Conservation (phyloP, 331 rosid species). For the Erythrophleum ivorense region DNA sequence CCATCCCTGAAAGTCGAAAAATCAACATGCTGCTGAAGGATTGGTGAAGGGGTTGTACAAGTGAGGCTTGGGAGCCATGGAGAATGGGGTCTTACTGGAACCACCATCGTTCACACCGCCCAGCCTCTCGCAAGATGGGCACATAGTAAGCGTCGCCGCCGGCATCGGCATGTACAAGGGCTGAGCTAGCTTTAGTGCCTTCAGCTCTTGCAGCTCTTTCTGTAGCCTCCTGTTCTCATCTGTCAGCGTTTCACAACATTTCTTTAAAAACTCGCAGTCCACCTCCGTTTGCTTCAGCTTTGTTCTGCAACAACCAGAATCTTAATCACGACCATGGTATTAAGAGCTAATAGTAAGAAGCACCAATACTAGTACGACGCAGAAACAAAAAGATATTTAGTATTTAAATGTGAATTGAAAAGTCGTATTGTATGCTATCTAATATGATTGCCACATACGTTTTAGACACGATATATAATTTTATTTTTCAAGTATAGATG, state of each 20-base stretch:
- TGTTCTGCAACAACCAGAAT: constrained; percentile 59
- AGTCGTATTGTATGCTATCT: not conserved
- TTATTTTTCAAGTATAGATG: not conserved
- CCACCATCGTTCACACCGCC: constrained; percentile 43
- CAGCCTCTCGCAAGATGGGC: constrained; percentile 90
- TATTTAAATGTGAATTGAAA: not conserved
- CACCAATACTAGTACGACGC: not conserved
- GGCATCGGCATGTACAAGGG: constrained; percentile 92
- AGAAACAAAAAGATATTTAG: no score
- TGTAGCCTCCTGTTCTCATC: constrained; percentile 86
- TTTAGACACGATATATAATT: not conserved
- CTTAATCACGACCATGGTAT: no score
- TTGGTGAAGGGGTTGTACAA: constrained; percentile 77
- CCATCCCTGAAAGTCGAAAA: not conserved
- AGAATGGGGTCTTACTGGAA: constrained; percentile 65
- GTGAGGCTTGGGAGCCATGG: constrained; percentile 73
- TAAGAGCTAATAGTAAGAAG: no score
- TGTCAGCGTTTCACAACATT: constrained; percentile 87
- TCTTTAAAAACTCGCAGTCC: constrained; percentile 89
- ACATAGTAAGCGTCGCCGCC: constrained; percentile 88
- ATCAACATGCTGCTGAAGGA: constrained; percentile 82
- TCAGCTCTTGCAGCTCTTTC: constrained; percentile 84
- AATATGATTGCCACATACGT: not conserved
- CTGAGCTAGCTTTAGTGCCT: constrained; percentile 68
- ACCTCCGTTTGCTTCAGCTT: constrained; percentile 96